Evolutionary conservation across 2,329 filamentous ascomycete genomes (phyloP).

Genomic region (Phaeosphaeriaceae sp.): DNA sequence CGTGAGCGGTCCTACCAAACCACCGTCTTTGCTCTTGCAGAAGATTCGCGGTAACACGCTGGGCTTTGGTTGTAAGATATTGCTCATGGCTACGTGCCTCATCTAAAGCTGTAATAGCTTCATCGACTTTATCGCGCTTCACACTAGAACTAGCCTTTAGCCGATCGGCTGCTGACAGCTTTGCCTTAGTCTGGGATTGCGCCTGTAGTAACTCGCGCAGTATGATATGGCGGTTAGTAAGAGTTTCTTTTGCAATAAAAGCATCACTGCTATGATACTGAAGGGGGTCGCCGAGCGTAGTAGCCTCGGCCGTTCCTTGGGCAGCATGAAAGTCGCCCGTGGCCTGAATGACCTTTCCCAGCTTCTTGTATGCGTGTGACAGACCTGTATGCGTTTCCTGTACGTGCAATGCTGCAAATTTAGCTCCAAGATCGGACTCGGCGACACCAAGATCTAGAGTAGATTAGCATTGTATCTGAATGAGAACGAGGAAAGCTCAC

Average conservation of each 20-base stretch:
- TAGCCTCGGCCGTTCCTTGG: constrained; percentile 94
- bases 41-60: constrained; percentile 86
- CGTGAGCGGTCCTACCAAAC: constrained; percentile 85
- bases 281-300: constrained; percentile 89
- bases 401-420: constrained; percentile 82
- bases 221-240: constrained; percentile 96
- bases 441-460: constrained; percentile 80
- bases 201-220: constrained; percentile 92
- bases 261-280: constrained; percentile 95
- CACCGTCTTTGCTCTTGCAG: constrained; percentile 87
- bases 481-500: constrained; percentile 55
- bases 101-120: constrained; percentile 89
- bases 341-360: constrained; percentile 91
- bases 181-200: constrained; percentile 82
- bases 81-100: constrained; percentile 84
- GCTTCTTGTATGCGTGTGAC: constrained; percentile 88
- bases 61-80: constrained; percentile 83
- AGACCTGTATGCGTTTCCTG: constrained; percentile 91
- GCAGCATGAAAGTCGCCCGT: constrained; percentile 95
- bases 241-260: constrained; percentile 96
- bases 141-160: constrained; percentile 87
- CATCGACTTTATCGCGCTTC: constrained; percentile 93
- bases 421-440: constrained; percentile 92
- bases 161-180: constrained; percentile 84
- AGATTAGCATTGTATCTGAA: constrained; percentile 34